These are phyloP conservation scores for Aspergillus latus DNA, from an alignment of 2,329 filamentous ascomycete genomes.

Conservation along the genomic window DNA sequence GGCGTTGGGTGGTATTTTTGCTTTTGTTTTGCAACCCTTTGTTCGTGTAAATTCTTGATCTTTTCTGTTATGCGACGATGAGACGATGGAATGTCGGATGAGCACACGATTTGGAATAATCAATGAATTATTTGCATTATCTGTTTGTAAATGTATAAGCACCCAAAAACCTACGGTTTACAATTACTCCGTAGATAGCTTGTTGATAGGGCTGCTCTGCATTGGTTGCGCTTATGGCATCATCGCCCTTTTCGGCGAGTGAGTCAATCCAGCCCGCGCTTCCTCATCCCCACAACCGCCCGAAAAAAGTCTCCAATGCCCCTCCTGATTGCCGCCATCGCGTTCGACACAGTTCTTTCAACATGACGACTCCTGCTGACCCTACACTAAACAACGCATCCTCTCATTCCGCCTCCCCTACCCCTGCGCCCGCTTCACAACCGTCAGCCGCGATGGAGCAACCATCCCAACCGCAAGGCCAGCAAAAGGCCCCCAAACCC, in stretches of 20 bases:
- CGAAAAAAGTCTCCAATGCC: slow-evolving; percentile 30
- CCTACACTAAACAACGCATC: slow-evolving; percentile 21
- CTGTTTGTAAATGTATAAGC: background rate
- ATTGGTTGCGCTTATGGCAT: slow-evolving; percentile 35
- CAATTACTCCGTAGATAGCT: background rate
- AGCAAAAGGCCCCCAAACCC: slow-evolving; percentile 24
- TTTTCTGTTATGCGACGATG: slow-evolving; percentile 14
- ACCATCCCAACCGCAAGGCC: slow-evolving; percentile 24
- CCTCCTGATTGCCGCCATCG: slow-evolving; percentile 24
- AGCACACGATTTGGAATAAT: slow-evolving; percentile 13
- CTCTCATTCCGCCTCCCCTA: slow-evolving; percentile 19
- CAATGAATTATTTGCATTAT: background rate
- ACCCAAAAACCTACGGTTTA: background rate
- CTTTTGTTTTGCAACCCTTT: slow-evolving; percentile 3
- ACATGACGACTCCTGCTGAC: slow-evolving; percentile 30
- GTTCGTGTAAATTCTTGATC: background rate
- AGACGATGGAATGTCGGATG: slow-evolving; percentile 17
- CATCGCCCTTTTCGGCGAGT: slow-evolving; percentile 29
- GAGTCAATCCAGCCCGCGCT: slow-evolving; percentile 29
- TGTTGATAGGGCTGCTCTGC: slow-evolving; percentile 27
- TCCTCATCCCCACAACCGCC: slow-evolving; percentile 23
- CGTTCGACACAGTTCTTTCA: slow-evolving; percentile 22
- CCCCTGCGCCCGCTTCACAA: slow-evolving; percentile 22
- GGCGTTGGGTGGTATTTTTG: slow-evolving; percentile 13
- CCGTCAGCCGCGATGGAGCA: slow-evolving; percentile 15